Conservation (phyloP, 1,284 basidiomycete species). For the Omphalotus olearius region DNA sequence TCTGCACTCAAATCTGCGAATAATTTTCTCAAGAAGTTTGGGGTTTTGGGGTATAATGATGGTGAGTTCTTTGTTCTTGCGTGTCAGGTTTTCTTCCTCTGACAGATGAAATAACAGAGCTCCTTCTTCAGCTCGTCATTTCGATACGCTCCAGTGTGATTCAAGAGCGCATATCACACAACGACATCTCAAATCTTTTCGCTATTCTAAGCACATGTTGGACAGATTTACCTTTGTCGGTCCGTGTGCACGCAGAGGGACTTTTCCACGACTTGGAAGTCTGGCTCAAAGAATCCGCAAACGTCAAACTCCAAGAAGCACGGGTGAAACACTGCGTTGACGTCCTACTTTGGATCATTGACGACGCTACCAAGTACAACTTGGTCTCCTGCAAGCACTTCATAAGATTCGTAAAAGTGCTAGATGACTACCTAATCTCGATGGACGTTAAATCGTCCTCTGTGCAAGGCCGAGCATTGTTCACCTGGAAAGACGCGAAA, state of each 20-base stretch:
- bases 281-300: slow-evolving; percentile 2
- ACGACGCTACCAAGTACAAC: slow-evolving; percentile 2
- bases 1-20: background rate
- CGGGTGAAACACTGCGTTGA: background rate
- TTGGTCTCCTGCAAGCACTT: slow-evolving; percentile 1
- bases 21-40: background rate
- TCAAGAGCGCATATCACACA: background rate
- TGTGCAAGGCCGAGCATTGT: background rate
- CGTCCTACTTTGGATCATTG: background rate
- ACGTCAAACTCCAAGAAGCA: background rate
- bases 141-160: background rate
- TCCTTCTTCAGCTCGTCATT: slow-evolving; percentile 1
- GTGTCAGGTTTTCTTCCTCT: background rate
- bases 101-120: background rate
- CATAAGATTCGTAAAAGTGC: background rate
- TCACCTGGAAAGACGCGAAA: slow-evolving; percentile 6
- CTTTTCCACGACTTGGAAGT: background rate
- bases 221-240: background rate
- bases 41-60: background rate
- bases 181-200: slow-evolving; percentile 3
- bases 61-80: background rate
- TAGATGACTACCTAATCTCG: background rate
- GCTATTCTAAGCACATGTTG: slow-evolving; percentile 2
- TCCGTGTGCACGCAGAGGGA: background rate
- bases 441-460: background rate